Evolutionary conservation across 1,139 yeast species (phyloP).

Genomic region (Protomyces macrosporus): DNA sequence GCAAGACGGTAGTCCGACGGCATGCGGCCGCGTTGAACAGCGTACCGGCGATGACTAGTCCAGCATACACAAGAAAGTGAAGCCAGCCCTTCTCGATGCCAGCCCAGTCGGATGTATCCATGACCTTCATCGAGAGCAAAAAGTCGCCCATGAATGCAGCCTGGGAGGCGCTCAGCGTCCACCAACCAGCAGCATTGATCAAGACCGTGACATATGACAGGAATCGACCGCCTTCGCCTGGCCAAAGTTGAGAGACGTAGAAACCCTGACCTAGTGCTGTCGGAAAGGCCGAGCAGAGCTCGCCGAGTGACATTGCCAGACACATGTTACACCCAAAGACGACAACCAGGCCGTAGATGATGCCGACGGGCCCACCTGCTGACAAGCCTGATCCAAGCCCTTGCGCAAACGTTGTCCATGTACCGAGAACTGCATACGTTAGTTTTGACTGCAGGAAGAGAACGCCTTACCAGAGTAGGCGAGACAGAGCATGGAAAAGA

Average conservation of each 20-base stretch:
- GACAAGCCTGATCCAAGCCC: constrained; percentile 15
- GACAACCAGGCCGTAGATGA: constrained; percentile 68
- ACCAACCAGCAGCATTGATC: constrained; percentile 28
- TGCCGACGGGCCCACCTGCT: constrained; percentile 40
- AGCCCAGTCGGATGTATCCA: constrained; percentile 9
- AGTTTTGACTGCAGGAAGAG: no score
- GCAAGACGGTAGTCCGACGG: constrained; percentile 1
- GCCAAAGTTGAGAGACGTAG: constrained; percentile 33
- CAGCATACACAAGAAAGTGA: constrained; percentile 6
- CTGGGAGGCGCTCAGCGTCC: constrained; percentile 33
- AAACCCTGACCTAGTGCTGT: constrained; percentile 45
- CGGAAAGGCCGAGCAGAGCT: constrained; percentile 61
- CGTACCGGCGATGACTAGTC: constrained; percentile 2
- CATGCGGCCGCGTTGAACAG: constrained; percentile 15
- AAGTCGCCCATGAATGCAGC: constrained; percentile 14
- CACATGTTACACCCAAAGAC: constrained; percentile 53
- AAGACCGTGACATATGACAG: constrained; percentile 31
- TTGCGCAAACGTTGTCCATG: constrained; percentile 21
- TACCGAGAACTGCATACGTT: constrained; percentile 8
- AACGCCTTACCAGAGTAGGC: background rate
- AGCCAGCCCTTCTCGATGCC: constrained; percentile 11
- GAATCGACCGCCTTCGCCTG: constrained; percentile 27
- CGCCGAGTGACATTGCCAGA: constrained; percentile 54
- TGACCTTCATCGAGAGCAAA: constrained; percentile 12
- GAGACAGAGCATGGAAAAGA: constrained; percentile 15